Evolutionary conservation across 1,139 yeast genomes (phyloP).

Genomic region (Petasospora rhodanensis): DNA sequence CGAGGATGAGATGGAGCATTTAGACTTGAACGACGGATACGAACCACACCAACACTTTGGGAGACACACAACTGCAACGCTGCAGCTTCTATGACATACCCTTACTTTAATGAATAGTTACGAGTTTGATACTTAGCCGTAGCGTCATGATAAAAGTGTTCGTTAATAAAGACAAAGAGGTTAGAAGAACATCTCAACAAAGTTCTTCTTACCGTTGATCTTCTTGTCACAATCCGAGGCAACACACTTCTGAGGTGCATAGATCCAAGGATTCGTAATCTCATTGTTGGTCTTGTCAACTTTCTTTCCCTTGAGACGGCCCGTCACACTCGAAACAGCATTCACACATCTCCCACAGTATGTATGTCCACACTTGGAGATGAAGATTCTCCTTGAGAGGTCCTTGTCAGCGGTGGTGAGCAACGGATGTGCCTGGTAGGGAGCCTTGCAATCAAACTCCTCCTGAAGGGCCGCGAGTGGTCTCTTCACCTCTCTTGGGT

Average conservation of each 20-base stretch:
- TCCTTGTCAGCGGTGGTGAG: slow-evolving; percentile 54
- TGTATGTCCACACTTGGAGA: slow-evolving; percentile 71
- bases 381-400: slow-evolving; percentile 64
- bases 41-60: not conserved
- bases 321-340: slow-evolving; percentile 42
- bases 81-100: not conserved
- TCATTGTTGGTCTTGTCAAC: slow-evolving; percentile 21
- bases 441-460: slow-evolving; percentile 44
- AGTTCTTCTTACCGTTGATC: slow-evolving; percentile 31
- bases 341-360: slow-evolving; percentile 84
- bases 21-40: not conserved
- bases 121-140: no score
- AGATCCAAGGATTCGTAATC: slow-evolving; percentile 42
- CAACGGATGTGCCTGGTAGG: slow-evolving; percentile 53
- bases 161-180: no score
- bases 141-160: no score
- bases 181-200: slow-evolving; percentile 35
- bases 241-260: slow-evolving; percentile 48
- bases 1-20: not conserved
- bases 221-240: slow-evolving; percentile 35
- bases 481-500: slow-evolving; percentile 25
- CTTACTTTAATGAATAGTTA: not conserved
- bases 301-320: slow-evolving; percentile 6
- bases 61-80: slow-evolving; percentile 2
- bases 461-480: slow-evolving; percentile 29